Evolutionary conservation across 768 basidiomycete species (phyloP).

Genomic region (Neoboletus subvelutipes): DNA sequence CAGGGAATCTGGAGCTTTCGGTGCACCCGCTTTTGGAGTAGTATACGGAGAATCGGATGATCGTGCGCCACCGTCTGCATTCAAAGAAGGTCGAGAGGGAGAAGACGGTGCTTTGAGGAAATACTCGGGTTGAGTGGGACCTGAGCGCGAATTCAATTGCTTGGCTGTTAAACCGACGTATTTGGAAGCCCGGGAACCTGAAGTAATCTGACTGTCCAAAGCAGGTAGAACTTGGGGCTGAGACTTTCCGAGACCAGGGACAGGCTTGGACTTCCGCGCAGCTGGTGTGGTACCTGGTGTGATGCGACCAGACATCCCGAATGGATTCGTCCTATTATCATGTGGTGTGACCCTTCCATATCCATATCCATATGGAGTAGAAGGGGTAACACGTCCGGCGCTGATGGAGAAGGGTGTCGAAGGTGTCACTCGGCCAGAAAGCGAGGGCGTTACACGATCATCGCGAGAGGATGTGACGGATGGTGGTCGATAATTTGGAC

Average conservation of each 20-base stretch:
- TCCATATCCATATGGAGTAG: slow-evolving; percentile 42
- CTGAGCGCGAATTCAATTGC: slow-evolving; percentile 57
- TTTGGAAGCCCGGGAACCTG: slow-evolving; percentile 81
- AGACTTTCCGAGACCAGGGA: slow-evolving; percentile 34
- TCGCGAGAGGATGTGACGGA: slow-evolving; percentile 76
- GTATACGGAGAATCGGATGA: slow-evolving; percentile 54
- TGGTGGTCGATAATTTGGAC: slow-evolving; percentile 59
- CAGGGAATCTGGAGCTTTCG: slow-evolving; percentile 17
- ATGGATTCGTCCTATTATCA: slow-evolving; percentile 27
- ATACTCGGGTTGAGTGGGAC: slow-evolving; percentile 18
- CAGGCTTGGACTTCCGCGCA: slow-evolving; percentile 32
- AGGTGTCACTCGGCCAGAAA: slow-evolving; percentile 48
- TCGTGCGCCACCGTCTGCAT: slow-evolving; percentile 39
- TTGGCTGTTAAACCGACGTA: slow-evolving; percentile 84
- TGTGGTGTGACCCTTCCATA: slow-evolving; percentile 44
- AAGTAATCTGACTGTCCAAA: slow-evolving; percentile 55
- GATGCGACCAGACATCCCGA: slow-evolving; percentile 43
- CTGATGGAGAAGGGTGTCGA: slow-evolving; percentile 37
- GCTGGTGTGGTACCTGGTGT: slow-evolving; percentile 42
- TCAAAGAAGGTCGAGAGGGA: slow-evolving; percentile 37
- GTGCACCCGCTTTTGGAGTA: slow-evolving; percentile 61
- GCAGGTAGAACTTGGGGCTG: slow-evolving; percentile 27
- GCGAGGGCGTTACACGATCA: slow-evolving; percentile 44
- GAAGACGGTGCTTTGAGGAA: slow-evolving; percentile 33
- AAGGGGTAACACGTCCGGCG: slow-evolving; percentile 59